Percentiles rank a stretch among this genome's conserved stretches.
Evolutionary conservation across 768 basidiomycete genomes (phyloP).

Genomic region (Agrocybe praecox): DNA sequence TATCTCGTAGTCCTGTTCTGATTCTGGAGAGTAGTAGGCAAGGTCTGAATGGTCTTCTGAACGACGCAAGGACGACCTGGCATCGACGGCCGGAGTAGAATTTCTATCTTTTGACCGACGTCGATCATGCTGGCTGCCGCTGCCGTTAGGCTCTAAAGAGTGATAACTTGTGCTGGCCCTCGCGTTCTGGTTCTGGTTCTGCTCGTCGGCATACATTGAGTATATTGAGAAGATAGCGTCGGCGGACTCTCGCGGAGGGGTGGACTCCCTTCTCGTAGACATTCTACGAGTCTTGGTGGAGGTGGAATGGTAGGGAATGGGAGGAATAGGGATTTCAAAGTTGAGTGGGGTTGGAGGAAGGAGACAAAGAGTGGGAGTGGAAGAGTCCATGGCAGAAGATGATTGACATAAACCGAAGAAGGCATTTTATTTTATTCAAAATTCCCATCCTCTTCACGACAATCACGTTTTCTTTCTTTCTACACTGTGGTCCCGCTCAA

Average conservation of each 20-base stretch:
- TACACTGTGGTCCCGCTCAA: not conserved
- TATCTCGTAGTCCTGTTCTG: constrained; percentile 17
- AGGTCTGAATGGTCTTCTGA: constrained; percentile 29
- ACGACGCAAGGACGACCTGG: constrained; percentile 24
- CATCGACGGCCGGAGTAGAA: constrained; percentile 26
- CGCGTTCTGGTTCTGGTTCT: constrained; percentile 24
- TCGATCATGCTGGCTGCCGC: not conserved
- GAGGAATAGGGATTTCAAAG: constrained; percentile 12
- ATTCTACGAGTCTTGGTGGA: constrained; percentile 17
- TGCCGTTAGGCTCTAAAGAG: not conserved
- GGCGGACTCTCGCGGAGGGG: constrained; percentile 46
- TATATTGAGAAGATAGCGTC: constrained; percentile 84
- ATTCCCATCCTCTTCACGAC: constrained; percentile 18
- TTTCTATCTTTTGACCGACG: constrained; percentile 1
- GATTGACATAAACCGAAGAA: constrained; percentile 12
- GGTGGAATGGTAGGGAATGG: constrained; percentile 21
- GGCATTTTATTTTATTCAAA: too few species aligned
- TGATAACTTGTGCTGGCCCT: constrained; percentile 46
- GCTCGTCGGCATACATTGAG: constrained; percentile 80
- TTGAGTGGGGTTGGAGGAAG: constrained; percentile 34
- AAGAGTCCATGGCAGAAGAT: constrained; percentile 29
- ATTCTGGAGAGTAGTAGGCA: constrained; percentile 29
- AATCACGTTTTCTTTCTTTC: constrained; percentile 7
- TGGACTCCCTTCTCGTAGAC: constrained; percentile 30
- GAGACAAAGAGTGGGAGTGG: constrained; percentile 37